phyloP scores from a whole-genome alignment of 2,329 filamentous ascomycete genomes.

The Cadophora sp. region DNA sequence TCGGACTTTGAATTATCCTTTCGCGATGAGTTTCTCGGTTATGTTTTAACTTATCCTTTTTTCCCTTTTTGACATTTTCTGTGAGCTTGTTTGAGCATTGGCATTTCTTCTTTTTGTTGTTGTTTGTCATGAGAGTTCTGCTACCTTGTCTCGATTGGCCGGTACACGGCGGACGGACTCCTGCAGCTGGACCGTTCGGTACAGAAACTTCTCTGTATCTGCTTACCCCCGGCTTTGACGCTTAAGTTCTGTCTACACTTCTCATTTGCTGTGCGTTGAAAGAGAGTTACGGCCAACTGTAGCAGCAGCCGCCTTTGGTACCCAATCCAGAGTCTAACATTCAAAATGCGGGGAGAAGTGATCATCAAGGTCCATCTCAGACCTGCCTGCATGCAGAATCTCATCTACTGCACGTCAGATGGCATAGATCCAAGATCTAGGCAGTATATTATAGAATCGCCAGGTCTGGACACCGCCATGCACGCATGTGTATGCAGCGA shows the following conservation, averaged over 20 bases:
- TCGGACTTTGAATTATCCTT: background rate
- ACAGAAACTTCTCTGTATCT: background rate
- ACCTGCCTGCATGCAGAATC: background rate
- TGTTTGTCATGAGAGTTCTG: background rate
- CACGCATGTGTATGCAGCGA: no score
- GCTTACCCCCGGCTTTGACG: background rate
- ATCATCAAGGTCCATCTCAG: background rate
- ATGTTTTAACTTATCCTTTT: background rate
- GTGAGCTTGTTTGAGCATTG: background rate
- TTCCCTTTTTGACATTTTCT: no score
- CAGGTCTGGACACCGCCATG: background rate
- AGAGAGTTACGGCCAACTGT: background rate
- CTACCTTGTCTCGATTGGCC: background rate
- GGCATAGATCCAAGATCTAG: background rate
- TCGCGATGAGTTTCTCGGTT: background rate
- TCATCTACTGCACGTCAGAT: background rate
- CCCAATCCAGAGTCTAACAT: background rate
- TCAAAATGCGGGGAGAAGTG: background rate
- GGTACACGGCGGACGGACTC: background rate
- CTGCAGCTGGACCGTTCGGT: no score
- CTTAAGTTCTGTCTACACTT: background rate
- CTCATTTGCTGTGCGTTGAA: background rate
- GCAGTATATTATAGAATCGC: background rate
- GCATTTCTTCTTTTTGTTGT: background rate
- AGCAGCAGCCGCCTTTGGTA: background rate